A percentile compares a stretch with the other conserved stretches of the same genome.
phyloP scores from a whole-genome alignment of 2,329 filamentous ascomycete genomes.

The Phialemonium atrogriseum region DNA sequence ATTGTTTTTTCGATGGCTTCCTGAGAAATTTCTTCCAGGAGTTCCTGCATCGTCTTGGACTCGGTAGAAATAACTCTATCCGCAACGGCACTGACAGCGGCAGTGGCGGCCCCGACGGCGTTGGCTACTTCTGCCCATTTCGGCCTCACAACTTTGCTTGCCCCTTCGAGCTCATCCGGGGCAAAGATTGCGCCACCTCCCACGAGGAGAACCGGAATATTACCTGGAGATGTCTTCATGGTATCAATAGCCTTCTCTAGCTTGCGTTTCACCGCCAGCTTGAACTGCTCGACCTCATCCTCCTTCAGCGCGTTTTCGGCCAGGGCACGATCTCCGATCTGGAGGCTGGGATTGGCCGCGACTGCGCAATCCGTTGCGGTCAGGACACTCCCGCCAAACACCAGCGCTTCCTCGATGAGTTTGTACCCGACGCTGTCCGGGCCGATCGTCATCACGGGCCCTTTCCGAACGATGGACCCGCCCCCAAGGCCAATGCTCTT shows the following conservation, averaged over 20 bases:
- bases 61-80: constrained; percentile 43
- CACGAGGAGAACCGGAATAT: constrained; percentile 52
- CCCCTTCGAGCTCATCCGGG: constrained; percentile 45
- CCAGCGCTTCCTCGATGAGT: constrained; percentile 41
- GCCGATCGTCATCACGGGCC: constrained; percentile 36
- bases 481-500: constrained; percentile 53
- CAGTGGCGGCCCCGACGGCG: constrained; percentile 56
- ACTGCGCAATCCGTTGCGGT: constrained; percentile 52
- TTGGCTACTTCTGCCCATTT: constrained; percentile 53
- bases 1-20: constrained; percentile 36
- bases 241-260: constrained; percentile 49
- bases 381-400: constrained; percentile 47
- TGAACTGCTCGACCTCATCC: constrained; percentile 27
- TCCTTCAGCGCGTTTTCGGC: constrained; percentile 21
- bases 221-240: constrained; percentile 54
- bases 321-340: constrained; percentile 33
- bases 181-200: constrained; percentile 55
- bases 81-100: constrained; percentile 46
- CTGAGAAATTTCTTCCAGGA: constrained; percentile 27
- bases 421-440: constrained; percentile 56
- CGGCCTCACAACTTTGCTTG: constrained; percentile 47
- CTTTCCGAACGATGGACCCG: constrained; percentile 41
- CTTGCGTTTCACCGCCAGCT: constrained; percentile 35
- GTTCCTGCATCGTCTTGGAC: constrained; percentile 24
- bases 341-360: constrained; percentile 19